Base-by-base conservation (phyloP, 768 basidiomycete genomes). In the Mycena rosella region DNA sequence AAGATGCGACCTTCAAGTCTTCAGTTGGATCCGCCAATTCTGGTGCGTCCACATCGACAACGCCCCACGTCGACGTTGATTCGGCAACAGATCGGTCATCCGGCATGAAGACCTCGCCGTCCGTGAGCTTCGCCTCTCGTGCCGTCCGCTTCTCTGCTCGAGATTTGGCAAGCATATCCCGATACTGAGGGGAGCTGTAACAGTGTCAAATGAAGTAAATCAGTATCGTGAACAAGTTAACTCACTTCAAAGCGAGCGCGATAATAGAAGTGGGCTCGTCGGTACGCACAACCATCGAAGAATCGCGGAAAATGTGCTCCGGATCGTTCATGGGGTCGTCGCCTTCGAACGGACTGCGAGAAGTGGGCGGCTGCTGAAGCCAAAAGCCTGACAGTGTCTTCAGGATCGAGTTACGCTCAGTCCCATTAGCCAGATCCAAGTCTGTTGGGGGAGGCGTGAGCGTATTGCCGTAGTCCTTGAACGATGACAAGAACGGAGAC, bases 181-280 rank as follows among this genome's bases (percentile, higher is more conserved):
- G 88, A 75, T 96, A 94, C 72, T 91, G 90, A 2, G 91, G 88
- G 3, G 94, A 95, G 70, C 94, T 95, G 57, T 30, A 62, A 47
- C 51, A 27, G 58, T 74, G 66, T 30, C 74, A 68, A 38, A 51
- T 63, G n/a, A 22, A 32, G 15, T 60, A 48, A 42, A 32, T 45
- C 3, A 34, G 13, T 32, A 52, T 34, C 11, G 32, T 6, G 38
- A 18, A 40, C 17, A 40, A n/a, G 29, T 24, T 42, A 59, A 79
- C 88, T 73, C 74, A 95, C 95, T 92, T 94, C 54, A 99, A 80
- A 7, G 96, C 95, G 63, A 98, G 89, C 9, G 98, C 96, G 70
- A 99, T 96, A 74, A 99, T 98, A 20, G 97, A 98, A 0, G 96
- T 98, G 3, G 97, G 98, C 75, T 99, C 98, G 77, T 98, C 96